These are phyloP conservation scores for Ascochyta clinopodiicola DNA, from an alignment of 2,329 filamentous ascomycete genomes.

Conservation along the genomic window DNA sequence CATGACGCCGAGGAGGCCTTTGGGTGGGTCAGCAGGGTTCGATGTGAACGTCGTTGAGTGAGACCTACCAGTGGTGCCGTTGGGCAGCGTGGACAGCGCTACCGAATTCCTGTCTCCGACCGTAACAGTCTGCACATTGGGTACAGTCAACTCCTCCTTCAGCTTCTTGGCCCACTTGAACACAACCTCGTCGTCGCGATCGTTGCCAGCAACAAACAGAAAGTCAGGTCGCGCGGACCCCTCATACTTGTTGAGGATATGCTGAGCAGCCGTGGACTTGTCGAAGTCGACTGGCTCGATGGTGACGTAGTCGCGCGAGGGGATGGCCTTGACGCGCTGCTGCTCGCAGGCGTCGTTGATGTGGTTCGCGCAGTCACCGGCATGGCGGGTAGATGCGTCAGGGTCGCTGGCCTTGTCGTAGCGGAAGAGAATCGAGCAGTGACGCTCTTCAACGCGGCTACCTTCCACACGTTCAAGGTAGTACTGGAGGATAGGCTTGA, in stretches of 20 bases:
- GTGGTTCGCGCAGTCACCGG: constrained; percentile 88
- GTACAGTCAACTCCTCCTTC: constrained; percentile 55
- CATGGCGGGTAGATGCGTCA: constrained; percentile 76
- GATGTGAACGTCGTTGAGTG: not conserved
- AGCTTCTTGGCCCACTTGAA: constrained; percentile 93
- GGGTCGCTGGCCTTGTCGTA: constrained; percentile 83
- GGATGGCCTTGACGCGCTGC: constrained; percentile 83
- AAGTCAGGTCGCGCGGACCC: constrained; percentile 68
- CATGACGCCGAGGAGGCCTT: constrained; percentile 42
- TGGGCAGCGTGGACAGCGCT: constrained; percentile 82
- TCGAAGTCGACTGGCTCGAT: constrained; percentile 88
- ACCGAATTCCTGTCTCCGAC: constrained; percentile 88
- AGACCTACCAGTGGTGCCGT: constrained; percentile 84
- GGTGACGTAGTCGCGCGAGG: constrained; percentile 78
- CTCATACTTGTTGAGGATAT: constrained; percentile 66
- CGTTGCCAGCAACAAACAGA: constrained; percentile 86
- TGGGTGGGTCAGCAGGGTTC: constrained; percentile 13
- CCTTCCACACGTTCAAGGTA: constrained; percentile 90
- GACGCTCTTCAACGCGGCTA: constrained; percentile 86
- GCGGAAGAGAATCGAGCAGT: constrained; percentile 90
- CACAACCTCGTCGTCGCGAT: constrained; percentile 90
- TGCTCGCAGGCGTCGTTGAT: constrained; percentile 92
- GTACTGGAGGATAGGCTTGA: constrained; percentile 83
- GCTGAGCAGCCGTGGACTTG: constrained; percentile 81
- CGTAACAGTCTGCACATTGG: constrained; percentile 81